These are phyloP conservation scores for Citropsis articulata DNA, from an alignment of 345 rosid species.

Conservation along the genomic window DNA sequence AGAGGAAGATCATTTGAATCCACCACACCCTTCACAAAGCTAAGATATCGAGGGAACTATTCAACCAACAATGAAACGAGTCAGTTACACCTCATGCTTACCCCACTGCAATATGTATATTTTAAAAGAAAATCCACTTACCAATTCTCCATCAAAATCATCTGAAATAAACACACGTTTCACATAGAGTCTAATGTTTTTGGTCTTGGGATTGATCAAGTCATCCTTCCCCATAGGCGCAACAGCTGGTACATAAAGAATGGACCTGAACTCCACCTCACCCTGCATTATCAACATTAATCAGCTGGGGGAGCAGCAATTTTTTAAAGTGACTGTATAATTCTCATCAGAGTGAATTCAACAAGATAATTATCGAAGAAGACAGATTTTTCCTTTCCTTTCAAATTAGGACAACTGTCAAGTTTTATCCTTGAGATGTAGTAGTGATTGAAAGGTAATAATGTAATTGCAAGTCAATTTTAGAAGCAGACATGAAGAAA, in stretches of 20 bases:
- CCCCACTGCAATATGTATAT: neutral
- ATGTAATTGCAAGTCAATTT: neutral
- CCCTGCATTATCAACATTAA: slow-evolving; percentile 52
- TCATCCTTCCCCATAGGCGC: slow-evolving; percentile 84
- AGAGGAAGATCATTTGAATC: slow-evolving; percentile 98
- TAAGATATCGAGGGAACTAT: slow-evolving; percentile 91
- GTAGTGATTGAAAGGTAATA: neutral
- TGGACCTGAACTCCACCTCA: slow-evolving; percentile 96
- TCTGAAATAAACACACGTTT: slow-evolving; percentile 96
- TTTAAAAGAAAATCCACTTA: slow-evolving; percentile 32
- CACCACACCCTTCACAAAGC: slow-evolving; percentile 97
- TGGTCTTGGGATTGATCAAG: slow-evolving; percentile 81
- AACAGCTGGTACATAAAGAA: slow-evolving; percentile 83
- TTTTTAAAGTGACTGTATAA: neutral
- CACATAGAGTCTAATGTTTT: slow-evolving; percentile 92
- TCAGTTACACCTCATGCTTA: neutral
- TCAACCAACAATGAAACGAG: slow-evolving; percentile 1
- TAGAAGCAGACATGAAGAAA: slow-evolving; percentile 4
- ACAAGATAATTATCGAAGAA: neutral
- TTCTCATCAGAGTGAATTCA: neutral
- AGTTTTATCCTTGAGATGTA: neutral
- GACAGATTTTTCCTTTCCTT: neutral
- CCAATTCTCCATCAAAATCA: slow-evolving; percentile 98
- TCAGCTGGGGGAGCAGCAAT: neutral
- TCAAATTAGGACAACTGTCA: neutral